Conservation (phyloP, 441 rosid species). For the Syzygium syzygioides region DNA sequence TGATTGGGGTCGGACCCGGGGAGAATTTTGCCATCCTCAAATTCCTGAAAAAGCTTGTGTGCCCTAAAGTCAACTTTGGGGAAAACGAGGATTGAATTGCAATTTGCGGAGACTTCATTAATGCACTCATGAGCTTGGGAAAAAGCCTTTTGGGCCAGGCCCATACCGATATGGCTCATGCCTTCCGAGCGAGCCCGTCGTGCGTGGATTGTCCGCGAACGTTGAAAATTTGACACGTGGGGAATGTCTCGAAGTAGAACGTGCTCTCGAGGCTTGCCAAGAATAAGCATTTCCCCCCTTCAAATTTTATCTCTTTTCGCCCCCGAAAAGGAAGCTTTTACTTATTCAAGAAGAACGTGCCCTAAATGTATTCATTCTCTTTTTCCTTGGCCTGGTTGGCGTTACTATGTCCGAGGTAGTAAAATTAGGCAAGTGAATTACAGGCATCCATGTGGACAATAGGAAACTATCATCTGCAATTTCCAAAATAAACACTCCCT, state of each 20-base stretch:
- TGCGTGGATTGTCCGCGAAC: background rate
- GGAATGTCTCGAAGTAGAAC: background rate
- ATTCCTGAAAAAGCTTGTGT: background rate
- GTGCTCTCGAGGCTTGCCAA: background rate
- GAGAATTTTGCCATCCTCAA: background rate
- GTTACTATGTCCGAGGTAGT: background rate
- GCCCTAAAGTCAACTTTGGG: background rate
- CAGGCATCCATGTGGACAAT: background rate
- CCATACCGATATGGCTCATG: background rate
- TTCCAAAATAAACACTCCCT: background rate
- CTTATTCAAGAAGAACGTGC: background rate
- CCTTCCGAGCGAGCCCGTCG: background rate
- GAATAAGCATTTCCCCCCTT: background rate
- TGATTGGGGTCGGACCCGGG: background rate
- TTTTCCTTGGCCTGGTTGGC: background rate
- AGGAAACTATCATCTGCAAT: background rate
- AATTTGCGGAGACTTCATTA: background rate
- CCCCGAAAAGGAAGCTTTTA: background rate
- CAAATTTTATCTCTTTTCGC: background rate
- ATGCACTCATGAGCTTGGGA: background rate
- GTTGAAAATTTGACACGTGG: background rate
- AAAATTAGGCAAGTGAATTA: background rate
- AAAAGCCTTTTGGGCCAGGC: background rate
- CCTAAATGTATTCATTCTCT: background rate
- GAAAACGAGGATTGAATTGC: background rate